Conservation (phyloP, 2,329 filamentous ascomycete species). For the Botrytis squamosa region DNA sequence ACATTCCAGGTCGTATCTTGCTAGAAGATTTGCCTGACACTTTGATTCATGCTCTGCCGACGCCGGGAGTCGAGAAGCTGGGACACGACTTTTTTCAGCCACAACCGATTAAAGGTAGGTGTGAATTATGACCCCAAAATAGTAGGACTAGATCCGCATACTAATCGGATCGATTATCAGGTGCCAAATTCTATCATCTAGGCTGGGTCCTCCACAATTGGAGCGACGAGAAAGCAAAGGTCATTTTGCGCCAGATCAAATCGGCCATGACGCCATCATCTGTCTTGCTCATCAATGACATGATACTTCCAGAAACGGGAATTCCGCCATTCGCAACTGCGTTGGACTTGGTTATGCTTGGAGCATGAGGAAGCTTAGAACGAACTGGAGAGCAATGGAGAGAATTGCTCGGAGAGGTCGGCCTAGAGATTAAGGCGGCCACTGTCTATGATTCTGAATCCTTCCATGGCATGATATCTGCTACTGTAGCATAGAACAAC, state of each 20-base stretch:
- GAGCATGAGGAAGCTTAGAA: not conserved
- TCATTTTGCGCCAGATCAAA: constrained; percentile 32
- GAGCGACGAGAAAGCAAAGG: constrained; percentile 31
- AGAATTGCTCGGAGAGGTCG: not conserved
- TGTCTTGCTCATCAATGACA: constrained; percentile 39
- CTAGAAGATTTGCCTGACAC: constrained; percentile 43
- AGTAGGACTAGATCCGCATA: not conserved
- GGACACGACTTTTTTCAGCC: constrained; percentile 34
- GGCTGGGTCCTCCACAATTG: constrained; percentile 41
- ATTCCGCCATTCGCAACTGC: constrained; percentile 37
- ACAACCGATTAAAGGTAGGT: constrained; percentile 33
- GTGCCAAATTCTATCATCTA: constrained; percentile 5
- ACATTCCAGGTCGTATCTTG: constrained; percentile 40
- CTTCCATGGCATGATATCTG: not conserved
- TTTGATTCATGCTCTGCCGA: constrained; percentile 31
- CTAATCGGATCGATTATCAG: not conserved
- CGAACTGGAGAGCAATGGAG: not conserved
- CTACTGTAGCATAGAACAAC: not conserved
- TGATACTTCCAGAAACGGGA: constrained; percentile 37
- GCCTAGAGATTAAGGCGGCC: not conserved
- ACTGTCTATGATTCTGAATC: not conserved
- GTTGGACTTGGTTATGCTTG: constrained; percentile 40
- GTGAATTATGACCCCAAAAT: not conserved
- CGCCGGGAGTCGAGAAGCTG: constrained; percentile 37
- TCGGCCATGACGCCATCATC: constrained; percentile 28